phyloP scores from a whole-genome alignment of 2,329 filamentous ascomycete species.

The Penicillium italicum region DNA sequence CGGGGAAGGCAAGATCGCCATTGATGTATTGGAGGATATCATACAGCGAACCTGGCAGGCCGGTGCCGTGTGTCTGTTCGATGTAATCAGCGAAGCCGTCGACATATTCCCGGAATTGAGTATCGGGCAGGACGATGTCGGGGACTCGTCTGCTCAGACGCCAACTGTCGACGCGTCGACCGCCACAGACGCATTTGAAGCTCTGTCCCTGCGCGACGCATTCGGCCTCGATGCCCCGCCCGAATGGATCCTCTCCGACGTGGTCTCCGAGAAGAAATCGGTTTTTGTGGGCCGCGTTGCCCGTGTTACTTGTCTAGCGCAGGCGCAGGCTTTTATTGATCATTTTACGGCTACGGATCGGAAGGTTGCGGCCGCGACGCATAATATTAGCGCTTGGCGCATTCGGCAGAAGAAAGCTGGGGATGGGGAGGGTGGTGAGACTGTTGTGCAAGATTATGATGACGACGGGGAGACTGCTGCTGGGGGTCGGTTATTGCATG shows the following conservation, averaged over 20 bases:
- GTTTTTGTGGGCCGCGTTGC: slow-evolving; percentile 80
- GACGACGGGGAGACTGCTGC: slow-evolving; percentile 96
- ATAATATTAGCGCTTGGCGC: slow-evolving; percentile 94
- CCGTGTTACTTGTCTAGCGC: slow-evolving; percentile 62
- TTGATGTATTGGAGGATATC: slow-evolving; percentile 65
- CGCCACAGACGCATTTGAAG: slow-evolving; percentile 24
- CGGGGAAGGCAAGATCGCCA: slow-evolving; percentile 67
- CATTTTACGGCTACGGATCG: slow-evolving; percentile 79
- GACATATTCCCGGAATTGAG: slow-evolving; percentile 55
- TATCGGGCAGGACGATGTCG: slow-evolving; percentile 30
- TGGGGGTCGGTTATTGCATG: slow-evolving; percentile 75
- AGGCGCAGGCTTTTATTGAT: slow-evolving; percentile 68
- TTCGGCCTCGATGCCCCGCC: slow-evolving; percentile 44
- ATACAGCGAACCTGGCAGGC: slow-evolving; percentile 65
- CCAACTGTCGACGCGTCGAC: neutral
- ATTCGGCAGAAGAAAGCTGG: slow-evolving; percentile 52
- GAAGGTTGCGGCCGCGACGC: slow-evolving; percentile 79
- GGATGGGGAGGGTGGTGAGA: slow-evolving; percentile 44
- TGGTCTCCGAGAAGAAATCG: slow-evolving; percentile 77
- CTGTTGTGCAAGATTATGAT: slow-evolving; percentile 80
- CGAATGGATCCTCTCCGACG: slow-evolving; percentile 70
- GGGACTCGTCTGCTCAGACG: slow-evolving; percentile 11
- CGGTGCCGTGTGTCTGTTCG: slow-evolving; percentile 81
- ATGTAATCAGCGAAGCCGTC: slow-evolving; percentile 69
- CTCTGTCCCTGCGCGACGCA: slow-evolving; percentile 28